These are phyloP conservation scores for Dendryphion nanum DNA, from an alignment of 2,329 filamentous ascomycete species.

Conservation along the genomic window DNA sequence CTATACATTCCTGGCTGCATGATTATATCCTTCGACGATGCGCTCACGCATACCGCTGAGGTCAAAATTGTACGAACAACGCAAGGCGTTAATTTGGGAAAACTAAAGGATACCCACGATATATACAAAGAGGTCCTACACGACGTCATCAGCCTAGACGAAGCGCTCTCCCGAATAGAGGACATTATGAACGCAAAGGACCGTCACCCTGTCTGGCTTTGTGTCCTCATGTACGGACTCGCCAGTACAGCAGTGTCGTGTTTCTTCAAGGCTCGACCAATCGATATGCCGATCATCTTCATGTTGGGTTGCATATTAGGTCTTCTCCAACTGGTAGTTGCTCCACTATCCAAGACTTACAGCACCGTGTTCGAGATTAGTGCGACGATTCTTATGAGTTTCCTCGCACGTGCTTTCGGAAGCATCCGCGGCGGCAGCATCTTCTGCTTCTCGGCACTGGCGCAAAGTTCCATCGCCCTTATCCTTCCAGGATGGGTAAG, in stretches of 20 bases:
- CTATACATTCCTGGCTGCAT: slow-evolving; percentile 88
- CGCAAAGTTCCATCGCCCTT: slow-evolving; percentile 49
- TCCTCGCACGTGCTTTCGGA: slow-evolving; percentile 48
- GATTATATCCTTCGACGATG: slow-evolving; percentile 84
- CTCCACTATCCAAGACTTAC: slow-evolving; percentile 70
- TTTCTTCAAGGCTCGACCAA: slow-evolving; percentile 72
- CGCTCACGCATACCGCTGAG: slow-evolving; percentile 69
- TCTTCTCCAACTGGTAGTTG: slow-evolving; percentile 70
- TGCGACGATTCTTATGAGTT: slow-evolving; percentile 48
- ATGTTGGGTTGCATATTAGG: slow-evolving; percentile 71
- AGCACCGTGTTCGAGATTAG: slow-evolving; percentile 50
- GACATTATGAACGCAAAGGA: slow-evolving; percentile 58
- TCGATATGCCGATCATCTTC: slow-evolving; percentile 78
- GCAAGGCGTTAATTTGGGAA: slow-evolving; percentile 71
- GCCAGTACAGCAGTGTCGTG: slow-evolving; percentile 73
- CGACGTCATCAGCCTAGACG: slow-evolving; percentile 67
- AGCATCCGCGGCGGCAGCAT: slow-evolving; percentile 42
- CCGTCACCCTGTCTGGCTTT: slow-evolving; percentile 49
- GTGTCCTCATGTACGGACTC: slow-evolving; percentile 68
- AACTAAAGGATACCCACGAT: slow-evolving; percentile 70
- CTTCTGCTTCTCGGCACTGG: slow-evolving; percentile 51
- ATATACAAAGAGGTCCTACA: slow-evolving; percentile 79
- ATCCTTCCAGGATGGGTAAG: slow-evolving; percentile 50
- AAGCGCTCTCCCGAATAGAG: slow-evolving; percentile 63
- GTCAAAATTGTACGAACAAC: slow-evolving; percentile 70